A percentile compares a stretch with the other conserved stretches of the same genome.
Conservation (phyloP, 2,329 filamentous ascomycete species). For the Aspergillus costaricaensis region DNA sequence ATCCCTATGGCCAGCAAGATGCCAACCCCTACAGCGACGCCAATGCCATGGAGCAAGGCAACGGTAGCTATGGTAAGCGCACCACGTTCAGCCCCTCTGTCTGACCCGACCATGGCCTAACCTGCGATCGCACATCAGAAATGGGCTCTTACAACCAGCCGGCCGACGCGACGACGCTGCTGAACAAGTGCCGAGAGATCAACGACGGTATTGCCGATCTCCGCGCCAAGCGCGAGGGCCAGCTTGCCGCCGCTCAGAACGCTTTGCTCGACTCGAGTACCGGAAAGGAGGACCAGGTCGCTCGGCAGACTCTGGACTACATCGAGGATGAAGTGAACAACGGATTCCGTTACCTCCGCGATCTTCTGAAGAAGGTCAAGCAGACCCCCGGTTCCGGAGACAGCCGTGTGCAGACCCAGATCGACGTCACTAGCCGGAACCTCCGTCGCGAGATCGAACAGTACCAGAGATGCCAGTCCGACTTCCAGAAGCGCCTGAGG, state of each 20-base stretch:
- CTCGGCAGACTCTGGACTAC: constrained; percentile 69
- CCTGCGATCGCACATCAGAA: constrained; percentile 33
- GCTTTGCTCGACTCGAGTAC: constrained; percentile 75
- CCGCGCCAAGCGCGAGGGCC: constrained; percentile 57
- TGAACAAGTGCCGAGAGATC: constrained; percentile 83
- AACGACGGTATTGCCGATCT: constrained; percentile 75
- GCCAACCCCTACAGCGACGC: constrained; percentile 32
- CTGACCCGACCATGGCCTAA: background rate
- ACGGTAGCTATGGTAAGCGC: constrained; percentile 38
- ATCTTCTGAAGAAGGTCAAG: constrained; percentile 80
- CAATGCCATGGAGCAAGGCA: constrained; percentile 35
- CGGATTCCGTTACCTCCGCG: constrained; percentile 75
- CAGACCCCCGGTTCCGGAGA: constrained; percentile 73
- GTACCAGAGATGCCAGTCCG: constrained; percentile 78
- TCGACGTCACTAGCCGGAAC: constrained; percentile 75
- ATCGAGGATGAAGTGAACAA: constrained; percentile 79
- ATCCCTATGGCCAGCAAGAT: constrained; percentile 51
- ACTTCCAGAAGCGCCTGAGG: constrained; percentile 76
- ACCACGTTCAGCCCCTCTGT: background rate
- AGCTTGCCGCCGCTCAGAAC: constrained; percentile 63
- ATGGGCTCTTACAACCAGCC: constrained; percentile 42
- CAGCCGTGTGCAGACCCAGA: constrained; percentile 74
- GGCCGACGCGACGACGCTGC: constrained; percentile 70
- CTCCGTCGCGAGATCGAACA: constrained; percentile 78
- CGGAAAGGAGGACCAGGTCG: constrained; percentile 64